Conservation (phyloP, 1,284 basidiomycete species). For the Coniferiporia weirii region DNA sequence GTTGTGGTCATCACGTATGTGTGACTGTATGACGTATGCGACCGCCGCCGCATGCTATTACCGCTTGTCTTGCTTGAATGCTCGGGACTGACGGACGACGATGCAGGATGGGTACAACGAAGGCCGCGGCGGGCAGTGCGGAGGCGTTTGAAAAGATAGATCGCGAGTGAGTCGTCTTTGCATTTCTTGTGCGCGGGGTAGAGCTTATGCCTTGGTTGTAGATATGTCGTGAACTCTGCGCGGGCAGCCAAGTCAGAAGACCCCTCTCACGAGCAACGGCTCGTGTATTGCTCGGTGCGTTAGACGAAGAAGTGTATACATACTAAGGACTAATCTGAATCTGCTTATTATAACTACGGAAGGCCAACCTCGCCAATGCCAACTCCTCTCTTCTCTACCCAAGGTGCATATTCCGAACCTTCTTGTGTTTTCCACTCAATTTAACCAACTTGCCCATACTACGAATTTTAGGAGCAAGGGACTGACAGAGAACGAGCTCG, state of each 20-base stretch:
- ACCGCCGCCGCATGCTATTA: no score
- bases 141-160: constrained; percentile 34
- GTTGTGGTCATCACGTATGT: constrained; percentile 45
- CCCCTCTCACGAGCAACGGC: constrained; percentile 23
- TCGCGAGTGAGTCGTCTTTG: constrained; percentile 24
- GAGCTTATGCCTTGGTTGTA: constrained; percentile 2
- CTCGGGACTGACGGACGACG: no score
- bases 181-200: not conserved
- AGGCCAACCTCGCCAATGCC: constrained; percentile 25
- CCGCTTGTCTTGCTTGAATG: no score
- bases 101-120: constrained; percentile 29
- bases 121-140: constrained; percentile 30
- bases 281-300: constrained; percentile 33
- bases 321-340: not conserved
- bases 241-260: constrained; percentile 26
- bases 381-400: constrained; percentile 26
- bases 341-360: not conserved
- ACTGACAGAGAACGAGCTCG: constrained; percentile 35
- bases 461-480: constrained; percentile 30
- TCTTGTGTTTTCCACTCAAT: not conserved
- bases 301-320: not conserved
- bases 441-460: constrained; percentile 4
- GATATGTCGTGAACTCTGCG: constrained; percentile 35
- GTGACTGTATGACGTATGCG: not conserved
- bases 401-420: constrained; percentile 15